Percentiles rank a stretch among this genome's conserved stretches.
phyloP scores from a whole-genome alignment of 2,329 filamentous ascomycete species.

The Coniochaeta sp. region DNA sequence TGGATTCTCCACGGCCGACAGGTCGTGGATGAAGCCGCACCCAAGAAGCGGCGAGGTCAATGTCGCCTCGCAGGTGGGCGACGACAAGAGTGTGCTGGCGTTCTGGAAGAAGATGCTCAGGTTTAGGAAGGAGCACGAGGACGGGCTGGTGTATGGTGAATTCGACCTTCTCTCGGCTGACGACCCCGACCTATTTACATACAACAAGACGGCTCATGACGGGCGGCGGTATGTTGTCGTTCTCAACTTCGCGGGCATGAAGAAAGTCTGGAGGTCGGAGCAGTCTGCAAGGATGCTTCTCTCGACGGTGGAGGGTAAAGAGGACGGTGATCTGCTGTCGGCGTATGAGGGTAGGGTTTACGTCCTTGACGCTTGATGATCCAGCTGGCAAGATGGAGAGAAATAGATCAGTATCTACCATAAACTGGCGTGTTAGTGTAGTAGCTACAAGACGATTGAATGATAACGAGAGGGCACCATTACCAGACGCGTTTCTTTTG shows the following conservation, averaged over 20 bases:
- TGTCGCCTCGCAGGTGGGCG: constrained; percentile 43
- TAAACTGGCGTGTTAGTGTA: too few species aligned
- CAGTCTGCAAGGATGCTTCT: too few species aligned
- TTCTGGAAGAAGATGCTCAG: constrained; percentile 56
- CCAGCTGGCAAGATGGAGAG: too few species aligned
- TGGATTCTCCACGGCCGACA: constrained; percentile 53
- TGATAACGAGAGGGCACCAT: too few species aligned
- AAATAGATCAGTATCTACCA: too few species aligned
- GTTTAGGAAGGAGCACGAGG: constrained; percentile 51
- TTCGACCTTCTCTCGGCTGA: constrained; percentile 21
- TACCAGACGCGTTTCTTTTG: too few species aligned
- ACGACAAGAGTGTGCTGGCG: constrained; percentile 45
- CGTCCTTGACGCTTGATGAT: too few species aligned
- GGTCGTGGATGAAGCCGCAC: constrained; percentile 67
- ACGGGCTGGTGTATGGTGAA: constrained; percentile 61
- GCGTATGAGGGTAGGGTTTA: too few species aligned
- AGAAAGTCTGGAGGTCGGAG: too few species aligned
- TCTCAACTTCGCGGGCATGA: neutral
- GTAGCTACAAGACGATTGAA: too few species aligned
- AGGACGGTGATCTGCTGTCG: too few species aligned
- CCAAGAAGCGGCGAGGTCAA: constrained; percentile 58
- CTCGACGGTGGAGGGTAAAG: too few species aligned
- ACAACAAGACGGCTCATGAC: neutral
- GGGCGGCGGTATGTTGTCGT: neutral
- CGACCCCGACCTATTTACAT: neutral